Conservation (phyloP, 1,284 basidiomycete genomes). For the Chalciporus piperatoides region DNA sequence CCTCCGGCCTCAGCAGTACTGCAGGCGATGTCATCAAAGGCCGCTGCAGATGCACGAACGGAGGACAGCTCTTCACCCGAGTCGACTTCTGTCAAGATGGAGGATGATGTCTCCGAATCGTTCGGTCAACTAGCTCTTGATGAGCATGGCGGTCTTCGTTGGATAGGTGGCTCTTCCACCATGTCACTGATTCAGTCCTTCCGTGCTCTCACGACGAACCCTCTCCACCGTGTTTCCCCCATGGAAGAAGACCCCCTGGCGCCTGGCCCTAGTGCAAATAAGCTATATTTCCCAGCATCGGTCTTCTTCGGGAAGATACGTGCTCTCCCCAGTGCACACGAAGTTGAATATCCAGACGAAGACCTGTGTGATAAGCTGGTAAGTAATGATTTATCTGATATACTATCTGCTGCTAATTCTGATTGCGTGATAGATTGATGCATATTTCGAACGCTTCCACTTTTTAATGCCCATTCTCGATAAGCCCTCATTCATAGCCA, state of each 20-base stretch:
- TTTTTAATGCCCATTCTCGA: slow-evolving; percentile 82
- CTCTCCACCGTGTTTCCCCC: slow-evolving; percentile 72
- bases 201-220: slow-evolving; percentile 67
- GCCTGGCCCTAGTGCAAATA: slow-evolving; percentile 72
- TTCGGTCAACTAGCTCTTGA: slow-evolving; percentile 85
- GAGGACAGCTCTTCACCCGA: slow-evolving; percentile 35
- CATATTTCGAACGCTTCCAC: slow-evolving; percentile 81
- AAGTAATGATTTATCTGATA: slow-evolving; percentile 14
- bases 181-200: slow-evolving; percentile 90
- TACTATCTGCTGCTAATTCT: slow-evolving; percentile 19
- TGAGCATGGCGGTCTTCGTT: slow-evolving; percentile 85
- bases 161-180: slow-evolving; percentile 89
- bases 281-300: slow-evolving; percentile 84
- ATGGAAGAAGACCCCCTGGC: slow-evolving; percentile 77
- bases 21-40: slow-evolving; percentile 43
- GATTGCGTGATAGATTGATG: slow-evolving; percentile 57
- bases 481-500: slow-evolving; percentile 73
- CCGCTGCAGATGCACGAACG: slow-evolving; percentile 31
- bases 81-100: slow-evolving; percentile 54
- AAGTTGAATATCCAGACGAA: slow-evolving; percentile 81
- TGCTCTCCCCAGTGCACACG: slow-evolving; percentile 78
- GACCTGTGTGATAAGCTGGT: slow-evolving; percentile 81
- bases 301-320: slow-evolving; percentile 85
- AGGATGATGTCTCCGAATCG: slow-evolving; percentile 71
- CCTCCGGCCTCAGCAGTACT: slow-evolving; percentile 38